phyloP scores from a whole-genome alignment of 1,284 basidiomycete species.

The Leucoagaricus sp. region DNA sequence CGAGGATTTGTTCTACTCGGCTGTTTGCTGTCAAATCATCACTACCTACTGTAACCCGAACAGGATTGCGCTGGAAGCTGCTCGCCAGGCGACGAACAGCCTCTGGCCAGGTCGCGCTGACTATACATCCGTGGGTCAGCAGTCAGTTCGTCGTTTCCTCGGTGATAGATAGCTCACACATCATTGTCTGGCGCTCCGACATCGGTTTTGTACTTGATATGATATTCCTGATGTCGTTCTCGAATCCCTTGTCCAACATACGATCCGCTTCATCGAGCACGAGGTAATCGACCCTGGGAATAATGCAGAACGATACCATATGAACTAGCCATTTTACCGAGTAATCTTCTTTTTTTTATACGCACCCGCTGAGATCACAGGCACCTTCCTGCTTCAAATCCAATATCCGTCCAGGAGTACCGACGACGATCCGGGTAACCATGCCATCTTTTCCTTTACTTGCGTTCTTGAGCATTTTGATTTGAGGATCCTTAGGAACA shows the following conservation, averaged over 20 bases:
- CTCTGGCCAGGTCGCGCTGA: constrained; percentile 98
- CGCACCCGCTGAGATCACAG: constrained; percentile 76
- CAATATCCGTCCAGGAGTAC: constrained; percentile 92
- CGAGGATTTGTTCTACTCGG: constrained; percentile 82
- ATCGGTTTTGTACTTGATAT: constrained; percentile 78
- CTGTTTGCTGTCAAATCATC: constrained; percentile 96
- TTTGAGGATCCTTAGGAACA: constrained; percentile 86
- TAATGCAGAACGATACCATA: neutral
- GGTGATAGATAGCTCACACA: constrained; percentile 57
- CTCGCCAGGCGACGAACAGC: constrained; percentile 92
- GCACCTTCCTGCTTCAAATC: constrained; percentile 88
- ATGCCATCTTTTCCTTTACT: constrained; percentile 50
- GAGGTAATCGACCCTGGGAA: constrained; percentile 78
- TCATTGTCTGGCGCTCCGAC: constrained; percentile 81
- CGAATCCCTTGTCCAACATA: constrained; percentile 98
- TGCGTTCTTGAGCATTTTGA: constrained; percentile 55
- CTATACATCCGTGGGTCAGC: constrained; percentile 37
- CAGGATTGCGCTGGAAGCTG: constrained; percentile 85
- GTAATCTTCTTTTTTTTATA: neutral
- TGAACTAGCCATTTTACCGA: neutral
- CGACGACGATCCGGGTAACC: constrained; percentile 81
- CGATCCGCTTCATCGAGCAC: constrained; percentile 98
- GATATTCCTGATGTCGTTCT: constrained; percentile 96
- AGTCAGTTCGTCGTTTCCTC: neutral
- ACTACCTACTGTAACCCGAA: constrained; percentile 92